A percentile compares a stretch with the other conserved stretches of the same genome.
phyloP scores from a whole-genome alignment of 2,329 filamentous ascomycete genomes.

The Colletotrichum sp. region DNA sequence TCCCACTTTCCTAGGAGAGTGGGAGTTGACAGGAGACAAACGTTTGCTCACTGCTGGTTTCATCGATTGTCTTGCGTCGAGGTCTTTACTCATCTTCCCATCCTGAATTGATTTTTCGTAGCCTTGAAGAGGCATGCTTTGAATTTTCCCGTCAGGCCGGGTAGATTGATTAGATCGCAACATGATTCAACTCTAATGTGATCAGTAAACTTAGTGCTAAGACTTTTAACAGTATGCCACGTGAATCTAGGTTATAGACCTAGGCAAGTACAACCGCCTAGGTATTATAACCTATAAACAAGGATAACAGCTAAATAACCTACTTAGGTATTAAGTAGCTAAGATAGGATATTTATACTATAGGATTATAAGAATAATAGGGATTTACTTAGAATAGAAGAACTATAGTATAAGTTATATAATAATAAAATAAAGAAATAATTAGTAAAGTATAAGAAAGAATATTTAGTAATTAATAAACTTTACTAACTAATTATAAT shows the following conservation, averaged over 20 bases:
- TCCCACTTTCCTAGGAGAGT: background rate
- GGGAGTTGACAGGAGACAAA: background rate
- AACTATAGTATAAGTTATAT: too few relatives aligned
- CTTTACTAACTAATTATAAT: too few relatives aligned
- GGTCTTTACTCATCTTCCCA: background rate
- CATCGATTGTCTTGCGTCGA: background rate
- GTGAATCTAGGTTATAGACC: background rate
- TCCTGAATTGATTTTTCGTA: background rate
- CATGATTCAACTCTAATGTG: fast-evolving
- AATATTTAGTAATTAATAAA: too few relatives aligned
- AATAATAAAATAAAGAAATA: too few relatives aligned
- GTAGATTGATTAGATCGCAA: background rate
- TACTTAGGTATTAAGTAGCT: too few relatives aligned
- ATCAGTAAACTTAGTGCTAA: fast-evolving
- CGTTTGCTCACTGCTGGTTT: background rate
- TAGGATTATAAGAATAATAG: too few relatives aligned
- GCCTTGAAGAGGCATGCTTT: background rate
- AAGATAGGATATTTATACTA: too few relatives aligned
- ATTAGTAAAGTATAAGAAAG: too few relatives aligned
- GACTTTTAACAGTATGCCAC: background rate
- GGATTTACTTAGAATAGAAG: too few relatives aligned
- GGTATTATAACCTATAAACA: too few relatives aligned
- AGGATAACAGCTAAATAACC: too few relatives aligned
- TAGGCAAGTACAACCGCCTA: background rate
- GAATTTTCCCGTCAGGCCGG: fast-evolving